Conservation (phyloP, 2,329 filamentous ascomycete species). For the Herpotrichia juniperi region DNA sequence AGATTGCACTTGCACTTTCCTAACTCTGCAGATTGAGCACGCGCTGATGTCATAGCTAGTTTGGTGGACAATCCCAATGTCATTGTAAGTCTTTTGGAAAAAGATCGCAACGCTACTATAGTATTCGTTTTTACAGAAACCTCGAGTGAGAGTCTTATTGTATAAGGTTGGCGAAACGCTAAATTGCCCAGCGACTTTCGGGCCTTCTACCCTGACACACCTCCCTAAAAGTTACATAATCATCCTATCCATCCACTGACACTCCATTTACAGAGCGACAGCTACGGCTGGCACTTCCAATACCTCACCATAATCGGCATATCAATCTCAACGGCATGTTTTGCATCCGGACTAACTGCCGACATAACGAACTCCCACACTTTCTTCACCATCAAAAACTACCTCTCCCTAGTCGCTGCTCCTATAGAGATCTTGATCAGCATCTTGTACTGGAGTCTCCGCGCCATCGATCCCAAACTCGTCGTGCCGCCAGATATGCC, state of each 20-base stretch:
- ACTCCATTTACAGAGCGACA: constrained; percentile 58
- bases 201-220: background rate
- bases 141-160: background rate
- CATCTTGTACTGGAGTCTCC: constrained; percentile 75
- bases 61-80: constrained; percentile 30
- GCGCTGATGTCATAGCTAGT: constrained; percentile 29
- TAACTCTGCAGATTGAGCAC: constrained; percentile 4
- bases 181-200: background rate
- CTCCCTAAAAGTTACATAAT: background rate
- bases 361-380: constrained; percentile 64
- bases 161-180: background rate
- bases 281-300: constrained; percentile 73
- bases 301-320: constrained; percentile 79
- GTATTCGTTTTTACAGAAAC: no score
- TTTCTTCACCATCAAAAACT: constrained; percentile 73
- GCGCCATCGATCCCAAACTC: constrained; percentile 59
- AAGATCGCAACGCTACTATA: no score
- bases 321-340: constrained; percentile 65
- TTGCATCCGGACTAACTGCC: constrained; percentile 65
- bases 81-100: constrained; percentile 8
- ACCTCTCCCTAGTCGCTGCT: constrained; percentile 67
- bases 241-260: constrained; percentile 14
- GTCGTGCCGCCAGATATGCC: constrained; percentile 38
- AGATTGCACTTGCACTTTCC: background rate
- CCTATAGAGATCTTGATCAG: constrained; percentile 75